These are phyloP conservation scores for Elongisporangium anandrum DNA, from an alignment of 352 stramenopile species.

Conservation along the genomic window DNA sequence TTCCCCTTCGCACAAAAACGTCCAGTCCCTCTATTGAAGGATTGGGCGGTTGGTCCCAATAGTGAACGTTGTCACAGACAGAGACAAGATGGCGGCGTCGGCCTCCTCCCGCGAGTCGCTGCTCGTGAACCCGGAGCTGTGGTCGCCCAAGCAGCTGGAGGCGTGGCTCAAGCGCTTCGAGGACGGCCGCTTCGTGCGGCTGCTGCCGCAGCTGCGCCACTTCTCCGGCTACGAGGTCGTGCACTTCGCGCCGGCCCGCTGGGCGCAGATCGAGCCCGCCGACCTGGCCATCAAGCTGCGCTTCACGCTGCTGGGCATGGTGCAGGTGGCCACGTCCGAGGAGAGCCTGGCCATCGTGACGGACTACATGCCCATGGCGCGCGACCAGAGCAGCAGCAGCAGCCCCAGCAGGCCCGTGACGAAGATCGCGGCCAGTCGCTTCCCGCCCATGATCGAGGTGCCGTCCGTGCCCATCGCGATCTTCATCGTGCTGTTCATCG, in stretches of 20 bases:
- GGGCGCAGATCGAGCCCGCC: conserved; percentile 48
- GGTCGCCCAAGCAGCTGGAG: conserved; percentile 74
- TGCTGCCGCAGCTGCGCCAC: conserved; percentile 45
- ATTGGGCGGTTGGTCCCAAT: no score
- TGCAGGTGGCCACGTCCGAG: conserved; percentile 67
- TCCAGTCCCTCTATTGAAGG: no score
- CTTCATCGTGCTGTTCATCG: conserved; percentile 41
- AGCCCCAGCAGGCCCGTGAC: conserved; percentile 14
- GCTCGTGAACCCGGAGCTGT: conserved; percentile 75
- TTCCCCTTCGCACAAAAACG: no score
- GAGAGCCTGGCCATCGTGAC: conserved; percentile 69
- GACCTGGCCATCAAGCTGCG: conserved; percentile 74
- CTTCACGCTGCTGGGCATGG: conserved; percentile 84
- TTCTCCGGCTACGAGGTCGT: conserved; percentile 66
- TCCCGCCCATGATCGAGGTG: conserved; percentile 79
- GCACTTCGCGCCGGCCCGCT: conserved; percentile 56
- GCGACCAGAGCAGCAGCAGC: conserved; percentile 6
- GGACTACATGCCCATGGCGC: conserved; percentile 60
- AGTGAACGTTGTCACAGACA: no score
- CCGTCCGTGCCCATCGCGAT: conserved; percentile 57
- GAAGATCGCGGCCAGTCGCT: conserved; percentile 49
- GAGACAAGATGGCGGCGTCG: conserved; percentile 23
- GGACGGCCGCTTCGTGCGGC: conserved; percentile 54
- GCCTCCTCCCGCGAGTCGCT: conserved; percentile 32
- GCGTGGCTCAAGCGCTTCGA: conserved; percentile 76